These are phyloP conservation scores for Plasmodium fragile DNA, from an alignment of 169 alveolate species.

Conservation along the genomic window DNA sequence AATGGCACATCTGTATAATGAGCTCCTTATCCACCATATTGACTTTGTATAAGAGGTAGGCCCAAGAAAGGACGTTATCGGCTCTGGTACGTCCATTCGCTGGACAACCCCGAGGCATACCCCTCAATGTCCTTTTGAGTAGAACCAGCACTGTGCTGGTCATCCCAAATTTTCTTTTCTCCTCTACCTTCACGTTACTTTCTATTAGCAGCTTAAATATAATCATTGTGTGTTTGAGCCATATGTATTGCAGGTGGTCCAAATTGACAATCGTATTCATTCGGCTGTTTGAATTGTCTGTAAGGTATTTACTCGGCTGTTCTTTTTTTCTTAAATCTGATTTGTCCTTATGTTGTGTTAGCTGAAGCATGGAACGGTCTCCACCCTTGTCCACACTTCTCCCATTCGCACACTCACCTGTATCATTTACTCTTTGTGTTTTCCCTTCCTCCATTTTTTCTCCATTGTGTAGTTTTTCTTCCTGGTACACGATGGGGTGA, in stretches of 20 bases:
- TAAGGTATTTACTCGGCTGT: not conserved
- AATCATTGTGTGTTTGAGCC: conserved; percentile 33
- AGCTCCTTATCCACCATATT: conserved; percentile 43
- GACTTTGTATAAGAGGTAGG: conserved; percentile 18
- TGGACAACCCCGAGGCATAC: not conserved
- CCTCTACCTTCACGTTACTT: conserved; percentile 15
- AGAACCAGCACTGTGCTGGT: conserved; percentile 12
- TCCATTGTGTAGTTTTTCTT: not conserved
- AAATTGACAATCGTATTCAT: not conserved
- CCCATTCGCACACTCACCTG: not conserved
- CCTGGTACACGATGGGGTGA: not conserved
- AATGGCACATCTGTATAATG: conserved; percentile 5
- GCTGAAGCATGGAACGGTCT: not conserved
- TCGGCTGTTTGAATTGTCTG: not conserved
- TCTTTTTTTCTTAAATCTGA: not conserved
- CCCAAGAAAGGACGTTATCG: conserved; percentile 15
- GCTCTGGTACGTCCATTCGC: not conserved
- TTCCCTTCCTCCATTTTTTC: not conserved
- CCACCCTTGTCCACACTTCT: not conserved
- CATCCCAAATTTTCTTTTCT: conserved; percentile 23
- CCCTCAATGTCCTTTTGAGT: conserved; percentile 11
- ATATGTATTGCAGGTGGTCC: conserved; percentile 11
- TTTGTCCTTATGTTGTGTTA: not conserved
- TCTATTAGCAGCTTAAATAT: conserved; percentile 44
- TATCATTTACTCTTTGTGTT: not conserved